Base-by-base conservation (phyloP, 192 early-diverging fungal species). In the Coemansia sp. region DNA sequence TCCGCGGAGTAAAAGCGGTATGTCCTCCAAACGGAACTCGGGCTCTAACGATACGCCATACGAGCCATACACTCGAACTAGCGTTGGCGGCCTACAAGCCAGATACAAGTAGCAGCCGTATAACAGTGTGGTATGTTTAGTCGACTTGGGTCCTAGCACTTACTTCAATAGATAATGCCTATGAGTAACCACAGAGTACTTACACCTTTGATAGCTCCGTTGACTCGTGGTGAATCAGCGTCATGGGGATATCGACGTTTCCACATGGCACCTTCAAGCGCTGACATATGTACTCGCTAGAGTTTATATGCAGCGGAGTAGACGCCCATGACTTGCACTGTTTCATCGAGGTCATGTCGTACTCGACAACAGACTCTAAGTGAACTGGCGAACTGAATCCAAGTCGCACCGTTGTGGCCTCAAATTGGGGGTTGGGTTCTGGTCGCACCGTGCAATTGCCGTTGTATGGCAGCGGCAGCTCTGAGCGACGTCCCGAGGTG, bases 31-130 rank as follows among this genome's bases (percentile, higher is more conserved):
- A 25, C 89, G 85, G 53, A 95, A 94, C 66, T 92, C 91, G 9
- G 89, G 86, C 55, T 92, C 91, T 5, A 90, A 85, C 1, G 89
- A 85, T 1, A 86, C 82, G 14, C 94, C 94, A 70, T 95, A 95
- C 23, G 94, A 91, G 17, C 92, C 94, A 62, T 95, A 95, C 0
- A 88, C 87, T 12, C 91, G 88, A 65, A 94, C 75, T 46, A 95
- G 66, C 11, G 74, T 66, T 0, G 87, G 86, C 7, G 71, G 85
- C 21, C 68, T 70, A 71, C 60, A 70, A n/a, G 50, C 4, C 31
- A 6, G 17, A 19, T 7, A 62, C 2, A 62, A 19, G 2, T 21
- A 46, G 51, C 46, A 4, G 19, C n/a, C 0, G 19, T 48, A 48
- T n/a, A 8, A 7, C 7, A 53, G 23, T 23, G 23, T 12, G 5